Conservation (phyloP, 2,329 filamentous ascomycete species). For the Aspergillus nomiae region DNA sequence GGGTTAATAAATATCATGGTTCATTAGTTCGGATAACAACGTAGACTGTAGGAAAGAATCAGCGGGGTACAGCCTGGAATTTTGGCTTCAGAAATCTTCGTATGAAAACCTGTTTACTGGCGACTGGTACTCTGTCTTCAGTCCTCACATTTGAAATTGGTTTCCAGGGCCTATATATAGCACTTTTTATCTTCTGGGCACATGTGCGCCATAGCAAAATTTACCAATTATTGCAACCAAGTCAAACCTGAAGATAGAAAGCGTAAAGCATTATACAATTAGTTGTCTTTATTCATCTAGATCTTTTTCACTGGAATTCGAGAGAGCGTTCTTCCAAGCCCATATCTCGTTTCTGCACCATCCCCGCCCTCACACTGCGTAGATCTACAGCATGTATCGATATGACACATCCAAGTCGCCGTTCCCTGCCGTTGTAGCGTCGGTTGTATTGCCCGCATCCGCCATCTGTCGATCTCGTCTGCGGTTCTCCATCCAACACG, state of each 20-base stretch:
- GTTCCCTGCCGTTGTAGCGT: neutral
- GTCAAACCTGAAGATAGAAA: neutral
- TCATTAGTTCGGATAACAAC: neutral
- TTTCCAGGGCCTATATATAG: too few species aligned
- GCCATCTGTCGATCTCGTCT: neutral
- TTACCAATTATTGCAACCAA: neutral
- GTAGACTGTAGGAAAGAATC: too few species aligned
- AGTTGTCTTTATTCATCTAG: too few species aligned
- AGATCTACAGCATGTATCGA: neutral
- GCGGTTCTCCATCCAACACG: neutral
- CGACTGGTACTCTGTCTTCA: neutral
- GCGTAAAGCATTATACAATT: too few species aligned
- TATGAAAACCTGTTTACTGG: neutral
- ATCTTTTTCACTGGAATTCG: too few species aligned
- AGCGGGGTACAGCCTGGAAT: too few species aligned
- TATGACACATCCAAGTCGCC: neutral
- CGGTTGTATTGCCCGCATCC: neutral
- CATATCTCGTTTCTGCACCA: too few species aligned
- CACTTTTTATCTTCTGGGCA: too few species aligned
- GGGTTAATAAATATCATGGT: neutral
- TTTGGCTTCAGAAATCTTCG: neutral
- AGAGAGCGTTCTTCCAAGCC: too few species aligned
- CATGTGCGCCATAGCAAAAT: too few species aligned
- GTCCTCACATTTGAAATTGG: neutral
- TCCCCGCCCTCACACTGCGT: neutral